phyloP scores from a whole-genome alignment of 2,329 filamentous ascomycete species.

The Incumbomyces lentus region DNA sequence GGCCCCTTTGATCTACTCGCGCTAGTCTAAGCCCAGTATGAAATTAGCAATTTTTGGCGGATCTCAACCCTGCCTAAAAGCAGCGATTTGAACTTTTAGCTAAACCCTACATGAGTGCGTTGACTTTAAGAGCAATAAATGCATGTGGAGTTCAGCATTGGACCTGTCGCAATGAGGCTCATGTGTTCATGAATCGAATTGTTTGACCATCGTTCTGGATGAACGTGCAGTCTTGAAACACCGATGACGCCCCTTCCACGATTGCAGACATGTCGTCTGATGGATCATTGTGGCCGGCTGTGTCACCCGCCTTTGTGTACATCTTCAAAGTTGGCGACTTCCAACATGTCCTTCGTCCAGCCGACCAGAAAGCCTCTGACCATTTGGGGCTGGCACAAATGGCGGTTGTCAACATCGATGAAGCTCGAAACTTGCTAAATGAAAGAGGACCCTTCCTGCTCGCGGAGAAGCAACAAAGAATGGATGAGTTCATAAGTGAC shows the following conservation, averaged over 20 bases:
- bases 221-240: neutral
- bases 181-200: too few relatives aligned
- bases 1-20: neutral
- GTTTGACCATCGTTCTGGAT: too few relatives aligned
- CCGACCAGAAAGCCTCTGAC: constrained; percentile 2
- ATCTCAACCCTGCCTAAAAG: neutral
- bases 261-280: constrained; percentile 6
- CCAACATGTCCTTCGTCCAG: constrained; percentile 2
- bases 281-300: neutral
- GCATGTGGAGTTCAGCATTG: too few relatives aligned
- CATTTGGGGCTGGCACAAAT: constrained; percentile 1
- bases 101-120: too few relatives aligned
- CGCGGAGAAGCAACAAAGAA: constrained; percentile 1
- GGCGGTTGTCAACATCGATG: constrained; percentile 1
- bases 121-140: too few relatives aligned
- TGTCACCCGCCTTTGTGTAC: constrained; percentile 3
- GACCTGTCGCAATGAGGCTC: too few relatives aligned
- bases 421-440: constrained; percentile 2
- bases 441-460: constrained; percentile 3
- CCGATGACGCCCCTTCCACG: neutral
- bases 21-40: neutral
- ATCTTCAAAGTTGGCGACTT: constrained; percentile 6
- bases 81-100: neutral
- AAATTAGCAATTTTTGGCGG: neutral
- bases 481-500: constrained; percentile 6